A percentile compares a stretch with the other conserved stretches of the same genome.
Conservation (phyloP, 306 rosid species). For the Begonia peltatifolia region DNA sequence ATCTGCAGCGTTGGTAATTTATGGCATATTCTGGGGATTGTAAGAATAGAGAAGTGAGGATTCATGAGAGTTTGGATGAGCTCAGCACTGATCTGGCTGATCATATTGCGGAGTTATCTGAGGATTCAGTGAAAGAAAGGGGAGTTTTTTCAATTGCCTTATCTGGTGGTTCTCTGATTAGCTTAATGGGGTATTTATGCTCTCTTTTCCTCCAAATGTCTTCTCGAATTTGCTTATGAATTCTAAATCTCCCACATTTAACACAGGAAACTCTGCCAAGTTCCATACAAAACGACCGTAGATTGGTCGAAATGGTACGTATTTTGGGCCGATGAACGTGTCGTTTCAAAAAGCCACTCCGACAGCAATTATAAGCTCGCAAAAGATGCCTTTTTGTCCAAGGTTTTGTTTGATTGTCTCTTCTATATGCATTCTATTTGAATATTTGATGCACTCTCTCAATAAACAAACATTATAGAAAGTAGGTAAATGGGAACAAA, state of each 20-base stretch:
- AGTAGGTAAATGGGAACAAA: too few relatives aligned
- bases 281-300: constrained; percentile 92
- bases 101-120: constrained; percentile 76
- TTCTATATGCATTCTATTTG: too few relatives aligned
- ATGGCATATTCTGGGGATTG: constrained; percentile 51
- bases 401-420: constrained; percentile 34
- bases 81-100: constrained; percentile 79
- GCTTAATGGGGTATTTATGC: constrained; percentile 82
- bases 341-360: constrained; percentile 73
- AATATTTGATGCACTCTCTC: too few relatives aligned
- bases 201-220: constrained; percentile 27
- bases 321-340: constrained; percentile 97
- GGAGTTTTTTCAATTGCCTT: constrained; percentile 79
- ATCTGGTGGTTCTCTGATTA: constrained; percentile 99
- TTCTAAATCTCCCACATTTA: constrained; percentile 24
- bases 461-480: too few relatives aligned
- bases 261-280: constrained; percentile 73
- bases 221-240: constrained; percentile 26
- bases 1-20: constrained; percentile 10
- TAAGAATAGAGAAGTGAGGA: constrained; percentile 43
- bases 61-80: constrained; percentile 86
- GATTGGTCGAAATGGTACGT: constrained; percentile 96
- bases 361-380: constrained; percentile 97
- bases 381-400: constrained; percentile 66
- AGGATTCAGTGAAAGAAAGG: constrained; percentile 78